These are phyloP conservation scores for Leccinum pellstonianum DNA, from an alignment of 768 basidiomycete species.

Conservation along the genomic window DNA sequence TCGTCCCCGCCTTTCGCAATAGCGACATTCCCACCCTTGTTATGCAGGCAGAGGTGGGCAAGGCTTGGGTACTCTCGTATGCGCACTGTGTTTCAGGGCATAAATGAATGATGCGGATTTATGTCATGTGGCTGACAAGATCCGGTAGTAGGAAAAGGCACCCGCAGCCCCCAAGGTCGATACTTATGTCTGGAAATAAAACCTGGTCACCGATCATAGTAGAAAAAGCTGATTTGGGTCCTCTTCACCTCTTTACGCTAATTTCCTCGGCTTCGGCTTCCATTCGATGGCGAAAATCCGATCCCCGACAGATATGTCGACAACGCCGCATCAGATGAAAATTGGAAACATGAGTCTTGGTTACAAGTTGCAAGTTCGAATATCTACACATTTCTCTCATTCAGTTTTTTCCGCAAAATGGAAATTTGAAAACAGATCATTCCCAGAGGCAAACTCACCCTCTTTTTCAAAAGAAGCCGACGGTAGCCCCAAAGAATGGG, in stretches of 20 bases:
- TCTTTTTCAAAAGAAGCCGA: conserved; percentile 1
- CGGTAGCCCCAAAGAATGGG: conserved; percentile 1
- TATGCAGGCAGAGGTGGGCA: conserved; percentile 1
- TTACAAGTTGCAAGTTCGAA: neutral
- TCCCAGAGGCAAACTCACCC: neutral
- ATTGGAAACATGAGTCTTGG: neutral
- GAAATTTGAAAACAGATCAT: neutral
- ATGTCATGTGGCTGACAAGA: conserved; percentile 11
- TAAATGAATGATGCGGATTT: conserved; percentile 2
- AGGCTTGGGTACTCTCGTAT: conserved; percentile 7
- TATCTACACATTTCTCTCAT: neutral
- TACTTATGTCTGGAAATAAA: conserved; percentile 4
- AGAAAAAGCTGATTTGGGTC: neutral
- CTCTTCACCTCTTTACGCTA: neutral
- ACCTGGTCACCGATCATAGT: neutral
- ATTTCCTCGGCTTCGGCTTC: too few species aligned
- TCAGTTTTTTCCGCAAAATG: neutral
- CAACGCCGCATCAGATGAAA: neutral
- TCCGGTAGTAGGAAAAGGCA: conserved; percentile 7
- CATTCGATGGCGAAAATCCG: neutral
- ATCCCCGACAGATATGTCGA: neutral
- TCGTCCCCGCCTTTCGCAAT: too few species aligned
- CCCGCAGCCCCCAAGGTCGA: neutral
- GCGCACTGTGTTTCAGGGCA: conserved; percentile 3
- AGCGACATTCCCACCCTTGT: too few species aligned